Base-by-base conservation (phyloP, 805 yeast genomes). In the Saturnispora serradocipensis region DNA sequence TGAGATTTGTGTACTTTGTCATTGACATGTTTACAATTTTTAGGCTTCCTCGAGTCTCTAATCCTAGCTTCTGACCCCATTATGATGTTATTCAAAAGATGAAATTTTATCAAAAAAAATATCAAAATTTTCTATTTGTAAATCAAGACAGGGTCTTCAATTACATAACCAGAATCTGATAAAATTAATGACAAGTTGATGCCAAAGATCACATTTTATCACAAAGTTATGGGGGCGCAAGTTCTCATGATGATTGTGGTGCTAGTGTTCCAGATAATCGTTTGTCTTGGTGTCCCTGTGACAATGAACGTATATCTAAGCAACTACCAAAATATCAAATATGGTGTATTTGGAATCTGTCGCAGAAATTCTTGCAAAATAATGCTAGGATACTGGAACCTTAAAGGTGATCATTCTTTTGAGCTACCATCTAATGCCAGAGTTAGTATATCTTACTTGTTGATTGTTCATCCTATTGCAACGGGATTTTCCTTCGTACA, bases 321-420 rank as follows among this genome's bases (percentile, higher is more conserved):
- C 46, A 63, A 72, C 1, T 78, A 70, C 60, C 67, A 70, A 20
- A 77, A 73, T 18, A 72, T 72, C 60, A 63, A 68, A 55, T 85
- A 81, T 60, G 91, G 91, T 2, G 86, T 84, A 1, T 82, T 82
- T 66, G 91, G 91, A 2, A 73, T 78, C 57, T 85, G 91, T 63
- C 60, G 68, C 2, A 53, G 60, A 6, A 61, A 61, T 3, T 79
- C 84, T 59, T 69, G 78, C 1, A 27, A 51, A 0, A 65, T 68
- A 1, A 62, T 71, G 4, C 66, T 80, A 4, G 84, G 84, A 0
- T 77, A 76, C 54, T 57, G 56, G 30, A 58, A 63, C 2, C 39
- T 49, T 11, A 27, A 20, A n/a, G 32, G 45, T 15, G 22, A 44
- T n/a, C 18, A n/a, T 5, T 24, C 34, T 65, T 30, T 61, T 68